Conservation (phyloP, 23 red algal species). For the Gracilaria caudata region DNA sequence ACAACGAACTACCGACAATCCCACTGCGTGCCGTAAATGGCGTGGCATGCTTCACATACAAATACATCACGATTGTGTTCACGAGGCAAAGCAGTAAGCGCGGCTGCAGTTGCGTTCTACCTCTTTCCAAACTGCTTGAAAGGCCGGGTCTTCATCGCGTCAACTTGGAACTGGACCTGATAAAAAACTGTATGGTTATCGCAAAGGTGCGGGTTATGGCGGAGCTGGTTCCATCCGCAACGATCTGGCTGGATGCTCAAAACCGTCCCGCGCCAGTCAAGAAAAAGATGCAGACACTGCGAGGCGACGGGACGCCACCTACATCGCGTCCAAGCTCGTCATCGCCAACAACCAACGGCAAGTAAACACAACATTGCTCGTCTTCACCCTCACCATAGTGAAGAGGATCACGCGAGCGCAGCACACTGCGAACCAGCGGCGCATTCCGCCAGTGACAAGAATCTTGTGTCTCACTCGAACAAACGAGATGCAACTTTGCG, state of each 20-base stretch:
- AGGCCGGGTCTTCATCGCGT: not conserved
- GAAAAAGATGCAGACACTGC: not conserved
- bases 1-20: conserved; percentile 55
- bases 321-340: not conserved
- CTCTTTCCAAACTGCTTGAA: conserved; percentile 13
- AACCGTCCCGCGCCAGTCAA: conserved; percentile 5
- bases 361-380: too few relatives aligned
- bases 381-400: too few relatives aligned
- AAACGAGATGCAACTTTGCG: too few relatives aligned
- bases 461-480: too few relatives aligned
- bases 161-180: conserved; percentile 24
- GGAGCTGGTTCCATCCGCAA: conserved; percentile 43
- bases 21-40: conserved; percentile 31
- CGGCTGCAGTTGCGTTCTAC: conserved; percentile 47
- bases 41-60: conserved; percentile 37
- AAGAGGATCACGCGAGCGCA: too few relatives aligned
- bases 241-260: conserved; percentile 20
- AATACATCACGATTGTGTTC: conserved; percentile 71
- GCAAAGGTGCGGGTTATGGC: conserved; percentile 28
- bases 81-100: not conserved
- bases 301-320: not conserved
- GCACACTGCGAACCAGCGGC: too few relatives aligned
- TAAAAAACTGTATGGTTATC: not conserved
- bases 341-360: not conserved
- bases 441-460: too few relatives aligned